These are phyloP conservation scores for Mixia osmundae DNA, from an alignment of 1,284 basidiomycete species.

Conservation along the genomic window DNA sequence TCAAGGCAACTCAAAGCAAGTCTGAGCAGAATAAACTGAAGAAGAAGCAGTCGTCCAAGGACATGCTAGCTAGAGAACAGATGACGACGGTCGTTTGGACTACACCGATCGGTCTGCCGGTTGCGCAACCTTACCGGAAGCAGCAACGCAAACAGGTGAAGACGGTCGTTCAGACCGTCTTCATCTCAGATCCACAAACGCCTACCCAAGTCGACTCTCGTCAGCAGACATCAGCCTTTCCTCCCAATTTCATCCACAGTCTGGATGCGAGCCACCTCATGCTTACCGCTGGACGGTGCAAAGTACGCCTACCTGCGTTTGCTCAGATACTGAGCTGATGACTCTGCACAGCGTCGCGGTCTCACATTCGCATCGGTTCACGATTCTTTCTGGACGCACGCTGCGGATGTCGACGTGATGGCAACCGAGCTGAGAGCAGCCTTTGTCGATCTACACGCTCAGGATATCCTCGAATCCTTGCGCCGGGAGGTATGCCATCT, in stretches of 20 bases:
- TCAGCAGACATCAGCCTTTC: slow-evolving; percentile 91
- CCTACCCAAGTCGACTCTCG: slow-evolving; percentile 55
- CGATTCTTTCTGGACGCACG: slow-evolving; percentile 98
- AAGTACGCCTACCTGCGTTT: slow-evolving; percentile 27
- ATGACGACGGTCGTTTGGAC: slow-evolving; percentile 97
- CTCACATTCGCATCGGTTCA: slow-evolving; percentile 87
- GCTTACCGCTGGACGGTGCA: slow-evolving; percentile 78
- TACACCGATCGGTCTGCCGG: slow-evolving; percentile 73
- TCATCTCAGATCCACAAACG: slow-evolving; percentile 64
- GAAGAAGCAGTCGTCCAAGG: slow-evolving; percentile 9
- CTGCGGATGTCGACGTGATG: slow-evolving; percentile 69
- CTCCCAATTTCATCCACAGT: slow-evolving; percentile 95
- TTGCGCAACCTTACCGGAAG: slow-evolving; percentile 91
- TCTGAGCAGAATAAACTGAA: too few species aligned
- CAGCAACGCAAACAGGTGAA: slow-evolving; percentile 41
- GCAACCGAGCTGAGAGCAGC: slow-evolving; percentile 70
- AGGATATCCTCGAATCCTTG: slow-evolving; percentile 43
- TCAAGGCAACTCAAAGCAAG: too few species aligned
- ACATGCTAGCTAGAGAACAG: slow-evolving; percentile 47
- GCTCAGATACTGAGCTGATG: neutral
- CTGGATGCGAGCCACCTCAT: slow-evolving; percentile 99
- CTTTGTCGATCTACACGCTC: slow-evolving; percentile 76
- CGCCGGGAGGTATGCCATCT: slow-evolving; percentile 23
- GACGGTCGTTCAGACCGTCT: slow-evolving; percentile 76
- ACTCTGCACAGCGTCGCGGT: slow-evolving; percentile 29